Evolutionary conservation across 2,329 filamentous ascomycete species (phyloP).

Genomic region (Chrysosporium queenslandicum): DNA sequence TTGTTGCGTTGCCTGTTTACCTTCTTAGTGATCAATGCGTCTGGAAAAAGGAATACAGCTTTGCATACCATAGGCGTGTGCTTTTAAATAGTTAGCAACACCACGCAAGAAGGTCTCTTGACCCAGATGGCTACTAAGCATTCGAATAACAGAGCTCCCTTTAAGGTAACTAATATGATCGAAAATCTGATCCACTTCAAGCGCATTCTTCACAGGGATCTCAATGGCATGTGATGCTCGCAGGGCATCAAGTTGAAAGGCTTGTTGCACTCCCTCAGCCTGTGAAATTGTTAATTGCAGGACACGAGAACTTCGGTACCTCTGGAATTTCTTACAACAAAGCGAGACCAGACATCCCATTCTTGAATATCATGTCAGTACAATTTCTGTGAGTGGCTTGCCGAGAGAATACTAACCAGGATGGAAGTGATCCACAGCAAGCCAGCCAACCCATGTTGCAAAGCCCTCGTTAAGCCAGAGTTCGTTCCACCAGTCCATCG

Average conservation of each 20-base stretch:
- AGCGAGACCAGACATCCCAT: slow-evolving; percentile 97
- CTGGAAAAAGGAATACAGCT: neutral
- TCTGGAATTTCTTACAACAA: slow-evolving; percentile 59
- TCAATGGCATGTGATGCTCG: slow-evolving; percentile 93
- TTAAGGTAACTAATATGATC: slow-evolving; percentile 95
- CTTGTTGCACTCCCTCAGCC: slow-evolving; percentile 86
- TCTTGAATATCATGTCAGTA: slow-evolving; percentile 42
- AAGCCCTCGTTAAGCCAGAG: slow-evolving; percentile 95
- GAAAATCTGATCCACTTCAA: slow-evolving; percentile 97
- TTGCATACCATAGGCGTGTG: slow-evolving; percentile 63
- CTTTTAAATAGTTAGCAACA: slow-evolving; percentile 79
- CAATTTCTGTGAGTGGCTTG: neutral
- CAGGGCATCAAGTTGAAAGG: slow-evolving; percentile 79
- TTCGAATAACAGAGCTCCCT: slow-evolving; percentile 90
- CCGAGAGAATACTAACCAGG: slow-evolving; percentile 45
- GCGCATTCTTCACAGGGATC: slow-evolving; percentile 82
- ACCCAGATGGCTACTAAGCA: slow-evolving; percentile 85
- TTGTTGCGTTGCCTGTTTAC: slow-evolving; percentile 62
- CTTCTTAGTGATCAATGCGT: neutral
- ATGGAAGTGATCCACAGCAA: slow-evolving; percentile 80
- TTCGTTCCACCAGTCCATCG: slow-evolving; percentile 95
- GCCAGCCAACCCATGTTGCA: slow-evolving; percentile 96
- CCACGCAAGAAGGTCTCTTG: slow-evolving; percentile 82
- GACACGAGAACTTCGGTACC: slow-evolving; percentile 36
- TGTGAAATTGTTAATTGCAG: slow-evolving; percentile 35